Conservation (phyloP, 768 basidiomycete genomes). For the Hericium rajendrae region DNA sequence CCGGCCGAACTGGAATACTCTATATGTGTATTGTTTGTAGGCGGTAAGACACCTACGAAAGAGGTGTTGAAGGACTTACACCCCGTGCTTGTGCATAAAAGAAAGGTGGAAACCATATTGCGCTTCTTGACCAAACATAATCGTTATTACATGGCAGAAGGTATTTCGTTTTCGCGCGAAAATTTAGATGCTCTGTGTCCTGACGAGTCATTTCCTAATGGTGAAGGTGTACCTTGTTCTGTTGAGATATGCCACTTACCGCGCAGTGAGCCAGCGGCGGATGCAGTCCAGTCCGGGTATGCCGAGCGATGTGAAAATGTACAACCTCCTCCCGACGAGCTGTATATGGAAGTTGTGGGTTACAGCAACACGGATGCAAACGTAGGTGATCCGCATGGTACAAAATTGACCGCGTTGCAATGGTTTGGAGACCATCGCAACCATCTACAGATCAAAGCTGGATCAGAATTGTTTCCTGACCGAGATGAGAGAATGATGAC, state of each 20-base stretch:
- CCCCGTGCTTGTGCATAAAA: not conserved
- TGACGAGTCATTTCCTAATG: not conserved
- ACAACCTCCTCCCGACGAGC: not conserved
- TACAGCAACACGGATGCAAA: not conserved
- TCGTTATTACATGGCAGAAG: not conserved
- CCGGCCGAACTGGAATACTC: not conserved
- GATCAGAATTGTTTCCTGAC: too few species aligned
- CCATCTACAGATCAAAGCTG: not conserved
- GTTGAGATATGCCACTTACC: not conserved
- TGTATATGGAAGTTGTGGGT: not conserved
- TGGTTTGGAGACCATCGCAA: not conserved
- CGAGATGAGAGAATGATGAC: slow-evolving; percentile 29
- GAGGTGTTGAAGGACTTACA: not conserved
- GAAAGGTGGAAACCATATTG: not conserved
- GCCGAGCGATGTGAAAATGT: not conserved
- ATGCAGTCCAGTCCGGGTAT: not conserved
- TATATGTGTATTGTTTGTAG: not conserved
- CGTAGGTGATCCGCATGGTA: too few species aligned
- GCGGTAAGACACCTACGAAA: not conserved
- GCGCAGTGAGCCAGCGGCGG: not conserved
- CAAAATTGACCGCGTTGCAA: not conserved
- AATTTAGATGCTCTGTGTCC: not conserved
- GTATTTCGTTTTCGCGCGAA: not conserved
- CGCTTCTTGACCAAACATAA: not conserved
- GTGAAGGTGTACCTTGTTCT: not conserved